These are phyloP conservation scores for Polyporus arcularius DNA, from an alignment of 768 basidiomycete species.

Conservation along the genomic window DNA sequence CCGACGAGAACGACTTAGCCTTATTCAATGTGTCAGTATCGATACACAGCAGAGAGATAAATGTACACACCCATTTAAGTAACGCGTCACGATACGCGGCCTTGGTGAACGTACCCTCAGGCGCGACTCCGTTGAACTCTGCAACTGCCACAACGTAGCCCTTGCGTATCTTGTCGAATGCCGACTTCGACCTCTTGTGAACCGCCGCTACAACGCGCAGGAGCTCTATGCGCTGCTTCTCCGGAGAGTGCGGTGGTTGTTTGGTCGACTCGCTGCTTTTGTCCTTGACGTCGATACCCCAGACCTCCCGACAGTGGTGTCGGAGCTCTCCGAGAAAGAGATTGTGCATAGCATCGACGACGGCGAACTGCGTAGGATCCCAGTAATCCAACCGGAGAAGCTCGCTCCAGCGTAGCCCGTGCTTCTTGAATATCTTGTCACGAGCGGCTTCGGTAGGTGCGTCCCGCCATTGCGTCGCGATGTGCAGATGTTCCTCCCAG, in stretches of 20 bases:
- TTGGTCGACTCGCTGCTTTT: not conserved
- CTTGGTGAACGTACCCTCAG: no score
- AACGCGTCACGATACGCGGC: no score
- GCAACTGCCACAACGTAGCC: not conserved
- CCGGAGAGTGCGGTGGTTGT: not conserved
- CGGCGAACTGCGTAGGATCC: constrained; percentile 19
- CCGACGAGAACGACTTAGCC: not conserved
- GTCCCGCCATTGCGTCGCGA: constrained; percentile 15
- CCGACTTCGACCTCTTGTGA: not conserved
- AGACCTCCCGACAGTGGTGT: constrained; percentile 22
- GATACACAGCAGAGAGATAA: not conserved
- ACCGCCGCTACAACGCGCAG: not conserved
- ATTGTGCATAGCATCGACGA: constrained; percentile 33
- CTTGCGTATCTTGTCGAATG: not conserved
- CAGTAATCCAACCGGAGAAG: constrained; percentile 29
- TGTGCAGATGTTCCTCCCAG: not conserved
- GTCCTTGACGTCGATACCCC: not conserved
- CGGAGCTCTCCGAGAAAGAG: constrained; percentile 11
- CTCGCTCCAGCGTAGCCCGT: constrained; percentile 26
- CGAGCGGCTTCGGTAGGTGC: constrained; percentile 3
- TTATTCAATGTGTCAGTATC: not conserved
- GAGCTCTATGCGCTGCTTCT: not conserved
- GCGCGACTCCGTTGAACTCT: no score
- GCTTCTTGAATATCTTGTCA: constrained; percentile 10
- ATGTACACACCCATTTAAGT: no score